A percentile compares a stretch with the other conserved stretches of the same genome.
These are phyloP conservation scores for Hyphopichia wangnamkhiaoensis DNA, from an alignment of 1,139 yeast species.

Conservation along the genomic window DNA sequence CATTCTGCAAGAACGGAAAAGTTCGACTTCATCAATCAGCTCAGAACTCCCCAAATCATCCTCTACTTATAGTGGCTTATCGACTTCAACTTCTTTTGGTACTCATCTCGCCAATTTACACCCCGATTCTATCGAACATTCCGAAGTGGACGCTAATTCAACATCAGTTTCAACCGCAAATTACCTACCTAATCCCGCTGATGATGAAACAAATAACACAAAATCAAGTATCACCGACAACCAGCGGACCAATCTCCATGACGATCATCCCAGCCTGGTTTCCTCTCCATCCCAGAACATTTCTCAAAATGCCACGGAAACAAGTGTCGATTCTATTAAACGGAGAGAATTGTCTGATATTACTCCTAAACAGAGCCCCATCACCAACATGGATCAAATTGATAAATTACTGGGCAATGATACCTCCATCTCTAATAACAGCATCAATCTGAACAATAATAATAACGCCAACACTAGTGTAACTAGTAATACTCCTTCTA, in stretches of 20 bases:
- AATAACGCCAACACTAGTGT: too few relatives aligned
- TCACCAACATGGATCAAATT: not conserved
- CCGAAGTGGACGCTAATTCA: too few relatives aligned
- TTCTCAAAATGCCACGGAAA: conserved; percentile 8
- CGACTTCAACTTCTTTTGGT: conserved; percentile 1
- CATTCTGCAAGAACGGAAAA: conserved; percentile 1
- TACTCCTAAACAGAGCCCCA: not conserved
- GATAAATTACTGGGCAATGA: not conserved
- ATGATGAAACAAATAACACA: conserved; percentile 3
- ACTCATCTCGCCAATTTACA: not conserved
- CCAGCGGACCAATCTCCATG: not conserved
- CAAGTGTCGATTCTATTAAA: conserved; percentile 7
- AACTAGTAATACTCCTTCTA: too few relatives aligned
- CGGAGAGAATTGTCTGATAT: not conserved
- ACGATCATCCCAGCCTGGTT: too few relatives aligned
- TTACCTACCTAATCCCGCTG: not conserved
- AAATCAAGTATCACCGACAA: conserved; percentile 1
- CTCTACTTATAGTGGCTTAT: not conserved
- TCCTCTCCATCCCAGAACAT: too few relatives aligned
- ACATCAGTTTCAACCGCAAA: too few relatives aligned
- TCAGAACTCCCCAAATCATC: conserved; percentile 1
- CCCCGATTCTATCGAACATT: not conserved
- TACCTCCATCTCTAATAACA: not conserved
- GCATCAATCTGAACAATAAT: too few relatives aligned
- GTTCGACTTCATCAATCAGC: not conserved